These are phyloP conservation scores for Pleoardoris graminearum DNA, from an alignment of 2,329 filamentous ascomycete genomes.

Conservation along the genomic window DNA sequence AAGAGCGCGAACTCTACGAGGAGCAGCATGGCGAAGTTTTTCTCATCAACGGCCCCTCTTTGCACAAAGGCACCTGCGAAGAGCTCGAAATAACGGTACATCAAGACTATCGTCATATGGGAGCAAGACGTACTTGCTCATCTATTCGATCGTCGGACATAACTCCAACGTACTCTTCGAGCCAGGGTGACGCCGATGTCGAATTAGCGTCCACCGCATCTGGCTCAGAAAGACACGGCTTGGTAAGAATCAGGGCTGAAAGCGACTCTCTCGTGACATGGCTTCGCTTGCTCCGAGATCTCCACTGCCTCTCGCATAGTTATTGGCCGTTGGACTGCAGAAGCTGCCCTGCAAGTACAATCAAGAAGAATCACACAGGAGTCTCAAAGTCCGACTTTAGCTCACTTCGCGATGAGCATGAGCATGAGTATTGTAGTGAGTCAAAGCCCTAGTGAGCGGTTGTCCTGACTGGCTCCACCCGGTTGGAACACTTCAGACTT, in stretches of 20 bases:
- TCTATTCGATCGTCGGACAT: neutral
- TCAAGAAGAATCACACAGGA: constrained; percentile 5
- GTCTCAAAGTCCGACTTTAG: neutral
- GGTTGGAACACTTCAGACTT: neutral
- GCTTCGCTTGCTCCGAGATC: constrained; percentile 6
- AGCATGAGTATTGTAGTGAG: constrained; percentile 1
- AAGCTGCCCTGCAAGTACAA: neutral
- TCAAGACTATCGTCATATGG: constrained; percentile 1
- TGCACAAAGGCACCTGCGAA: neutral
- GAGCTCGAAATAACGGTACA: constrained; percentile 8
- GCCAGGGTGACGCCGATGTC: neutral
- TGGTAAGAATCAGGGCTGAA: neutral
- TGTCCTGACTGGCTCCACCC: neutral
- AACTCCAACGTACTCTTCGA: neutral
- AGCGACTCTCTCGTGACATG: constrained; percentile 8
- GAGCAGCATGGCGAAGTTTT: constrained; percentile 2
- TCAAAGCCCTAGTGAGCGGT: neutral
- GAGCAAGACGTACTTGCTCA: neutral
- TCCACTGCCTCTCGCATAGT: constrained; percentile 5
- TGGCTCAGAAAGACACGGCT: too few species aligned
- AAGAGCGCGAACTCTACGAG: neutral
- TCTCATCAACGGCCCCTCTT: neutral
- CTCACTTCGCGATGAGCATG: neutral
- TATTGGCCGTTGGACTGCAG: constrained; percentile 6
- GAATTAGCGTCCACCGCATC: neutral